These are phyloP conservation scores for Cicer arietinum DNA, from an alignment of 306 rosid genomes.

Conservation along the genomic window DNA sequence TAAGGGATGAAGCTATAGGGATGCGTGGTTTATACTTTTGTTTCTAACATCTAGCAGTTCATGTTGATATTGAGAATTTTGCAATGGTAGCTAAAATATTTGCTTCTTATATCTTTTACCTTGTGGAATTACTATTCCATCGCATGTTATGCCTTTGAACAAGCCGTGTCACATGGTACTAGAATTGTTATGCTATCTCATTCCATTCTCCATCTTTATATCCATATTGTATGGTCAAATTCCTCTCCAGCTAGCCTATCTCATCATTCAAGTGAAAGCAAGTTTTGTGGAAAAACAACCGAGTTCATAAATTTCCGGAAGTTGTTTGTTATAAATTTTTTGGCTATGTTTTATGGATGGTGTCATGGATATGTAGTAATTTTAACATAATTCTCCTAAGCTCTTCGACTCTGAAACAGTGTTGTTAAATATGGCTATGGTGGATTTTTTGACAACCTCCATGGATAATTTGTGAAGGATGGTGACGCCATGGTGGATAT, in stretches of 20 bases:
- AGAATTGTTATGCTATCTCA: slow-evolving; percentile 15
- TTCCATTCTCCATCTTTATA: slow-evolving; percentile 29
- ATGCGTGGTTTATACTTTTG: neutral
- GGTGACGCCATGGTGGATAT: too few species aligned
- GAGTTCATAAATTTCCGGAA: neutral
- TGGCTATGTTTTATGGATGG: neutral
- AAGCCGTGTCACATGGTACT: neutral
- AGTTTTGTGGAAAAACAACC: slow-evolving; percentile 3
- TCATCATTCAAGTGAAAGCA: slow-evolving; percentile 8
- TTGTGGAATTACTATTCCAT: slow-evolving; percentile 8
- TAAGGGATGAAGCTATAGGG: neutral
- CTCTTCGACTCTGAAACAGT: neutral
- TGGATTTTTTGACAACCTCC: too few species aligned
- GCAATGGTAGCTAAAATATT: slow-evolving; percentile 10
- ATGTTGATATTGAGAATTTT: slow-evolving; percentile 1
- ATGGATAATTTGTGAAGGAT: too few species aligned
- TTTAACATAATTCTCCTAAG: slow-evolving; percentile 7
- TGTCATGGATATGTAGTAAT: slow-evolving; percentile 1
- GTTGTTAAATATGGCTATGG: too few species aligned
- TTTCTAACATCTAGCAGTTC: neutral
- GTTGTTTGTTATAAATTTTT: neutral
- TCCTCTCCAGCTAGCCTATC: neutral
- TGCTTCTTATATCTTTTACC: slow-evolving; percentile 1
- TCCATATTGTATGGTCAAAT: slow-evolving; percentile 25
- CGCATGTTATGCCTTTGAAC: slow-evolving; percentile 13